Evolutionary conservation across 2,329 filamentous ascomycete species (phyloP).

Genomic region (Zymoseptoria pseudotritici): DNA sequence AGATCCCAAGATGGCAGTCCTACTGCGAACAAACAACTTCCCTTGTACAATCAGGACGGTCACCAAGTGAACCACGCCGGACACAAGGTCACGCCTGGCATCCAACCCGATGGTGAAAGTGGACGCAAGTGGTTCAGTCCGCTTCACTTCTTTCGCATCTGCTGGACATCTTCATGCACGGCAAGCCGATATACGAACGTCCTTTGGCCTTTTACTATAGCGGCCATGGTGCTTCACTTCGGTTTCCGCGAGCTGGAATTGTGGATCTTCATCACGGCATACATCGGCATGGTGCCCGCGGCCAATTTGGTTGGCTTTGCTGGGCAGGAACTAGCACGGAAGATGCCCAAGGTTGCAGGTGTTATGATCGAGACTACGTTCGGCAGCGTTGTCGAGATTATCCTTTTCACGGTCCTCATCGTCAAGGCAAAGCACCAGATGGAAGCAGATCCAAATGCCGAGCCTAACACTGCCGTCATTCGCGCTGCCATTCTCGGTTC

Average conservation of each 20-base stretch:
- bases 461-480: slow-evolving; percentile 50
- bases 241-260: slow-evolving; percentile 30
- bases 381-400: slow-evolving; percentile 70
- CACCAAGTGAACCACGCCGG: slow-evolving; percentile 38
- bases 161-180: slow-evolving; percentile 39
- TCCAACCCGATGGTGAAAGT: slow-evolving; percentile 42
- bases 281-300: slow-evolving; percentile 45
- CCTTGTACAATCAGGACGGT: slow-evolving; percentile 20
- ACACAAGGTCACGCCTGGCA: slow-evolving; percentile 36
- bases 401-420: slow-evolving; percentile 72
- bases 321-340: slow-evolving; percentile 62
- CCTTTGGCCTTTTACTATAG: slow-evolving; percentile 44
- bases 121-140: slow-evolving; percentile 40
- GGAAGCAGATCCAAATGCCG: slow-evolving; percentile 1
- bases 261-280: slow-evolving; percentile 42
- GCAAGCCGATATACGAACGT: slow-evolving; percentile 43
- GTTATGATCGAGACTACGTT: slow-evolving; percentile 48
- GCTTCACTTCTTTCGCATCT: slow-evolving; percentile 37
- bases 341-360: slow-evolving; percentile 65
- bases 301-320: slow-evolving; percentile 52
- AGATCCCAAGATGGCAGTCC: not conserved
- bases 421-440: slow-evolving; percentile 13
- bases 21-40: slow-evolving; percentile 5
- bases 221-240: slow-evolving; percentile 43
- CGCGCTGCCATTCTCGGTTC: slow-evolving; percentile 76